Evolutionary conservation across 73 alveolate genomes (phyloP), one percentile per base, ranked within the genome.

Genomic region (Stentor roeselii): DNA sequence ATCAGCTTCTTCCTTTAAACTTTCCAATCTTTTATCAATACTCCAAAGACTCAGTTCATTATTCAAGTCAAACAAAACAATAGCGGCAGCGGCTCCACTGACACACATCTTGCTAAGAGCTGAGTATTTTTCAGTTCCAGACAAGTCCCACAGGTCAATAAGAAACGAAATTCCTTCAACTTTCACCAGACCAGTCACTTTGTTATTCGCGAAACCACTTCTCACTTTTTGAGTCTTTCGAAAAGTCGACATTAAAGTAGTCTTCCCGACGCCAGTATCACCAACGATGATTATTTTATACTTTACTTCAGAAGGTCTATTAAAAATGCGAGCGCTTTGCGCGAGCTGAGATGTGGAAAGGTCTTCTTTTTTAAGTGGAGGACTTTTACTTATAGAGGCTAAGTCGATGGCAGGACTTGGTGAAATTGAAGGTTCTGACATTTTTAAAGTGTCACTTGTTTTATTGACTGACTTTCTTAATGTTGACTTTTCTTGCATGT

Each of bases 191-290:
- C 80, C 37, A 27, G 80, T 21, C 34, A 40, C 80, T 21, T 67
- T 21, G 11, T 32, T 32, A 27, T 14, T 30, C 0, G 42, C 41
- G 21, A 27, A 32, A 1, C 14, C 14, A 21, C 41, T 36, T 21
- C 0, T 67, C 27, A 27, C 11, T 30, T 32, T 32, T 21, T 67
- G 80, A n/a, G 11, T 67, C 14, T n/a, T 32, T 32, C n/a, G 21
- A 2, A 67, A 67, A 34, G 50, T 67, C 41, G 37, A 34, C 34
- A 67, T 27, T 30, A 67, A 34, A 67, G 80, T 34, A 0, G 80
- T 67, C 34, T 67, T 67, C 41, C 80, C 80, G 11, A 67, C 80
- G 11, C 80, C 80, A 30, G 41, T 15, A 32, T 67, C 80, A 27
- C 80, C 80, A 67, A 34, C 34, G n/a, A 67, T 21, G 37, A 67